These are phyloP conservation scores for Xanthoparmelia taractica DNA, from an alignment of 495 filamentous ascomycete species.

Conservation along the genomic window DNA sequence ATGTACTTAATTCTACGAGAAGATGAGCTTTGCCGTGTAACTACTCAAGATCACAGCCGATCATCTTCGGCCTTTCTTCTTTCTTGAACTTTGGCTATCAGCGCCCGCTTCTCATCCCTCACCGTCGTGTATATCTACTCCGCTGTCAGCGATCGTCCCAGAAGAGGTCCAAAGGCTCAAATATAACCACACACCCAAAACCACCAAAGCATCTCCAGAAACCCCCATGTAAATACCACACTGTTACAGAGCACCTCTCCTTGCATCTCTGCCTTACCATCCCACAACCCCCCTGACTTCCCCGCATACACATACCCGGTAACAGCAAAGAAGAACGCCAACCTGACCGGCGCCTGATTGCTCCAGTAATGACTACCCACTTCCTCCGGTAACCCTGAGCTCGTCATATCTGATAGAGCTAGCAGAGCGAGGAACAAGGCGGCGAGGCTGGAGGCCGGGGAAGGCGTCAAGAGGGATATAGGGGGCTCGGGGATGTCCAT, in stretches of 20 bases:
- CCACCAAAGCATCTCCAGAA: conserved; percentile 79
- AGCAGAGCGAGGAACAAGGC: conserved; percentile 58
- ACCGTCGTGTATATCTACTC: conserved; percentile 39
- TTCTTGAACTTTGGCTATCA: conserved; percentile 32
- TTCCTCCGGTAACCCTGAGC: conserved; percentile 64
- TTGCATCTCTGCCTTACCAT: conserved; percentile 27
- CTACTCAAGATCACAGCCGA: conserved; percentile 9
- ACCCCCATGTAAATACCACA: conserved; percentile 74
- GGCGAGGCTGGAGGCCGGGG: conserved; percentile 62
- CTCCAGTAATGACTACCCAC: conserved; percentile 59
- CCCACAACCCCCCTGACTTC: conserved; percentile 28
- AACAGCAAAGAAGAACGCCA: conserved; percentile 56
- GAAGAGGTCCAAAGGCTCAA: neutral
- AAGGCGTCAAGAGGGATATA: conserved; percentile 53
- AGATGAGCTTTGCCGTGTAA: neutral
- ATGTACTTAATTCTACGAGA: neutral
- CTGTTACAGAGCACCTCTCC: conserved; percentile 60
- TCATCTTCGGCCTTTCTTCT: conserved; percentile 27
- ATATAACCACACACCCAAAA: conserved; percentile 63
- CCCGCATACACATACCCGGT: conserved; percentile 63
- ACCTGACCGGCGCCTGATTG: conserved; percentile 58
- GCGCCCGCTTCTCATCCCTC: conserved; percentile 41
- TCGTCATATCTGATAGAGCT: conserved; percentile 65
- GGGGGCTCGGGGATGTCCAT: conserved; percentile 50
- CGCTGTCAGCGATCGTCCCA: neutral